phyloP scores from a whole-genome alignment of 2,329 filamentous ascomycete genomes.

The Xylariales sp. region DNA sequence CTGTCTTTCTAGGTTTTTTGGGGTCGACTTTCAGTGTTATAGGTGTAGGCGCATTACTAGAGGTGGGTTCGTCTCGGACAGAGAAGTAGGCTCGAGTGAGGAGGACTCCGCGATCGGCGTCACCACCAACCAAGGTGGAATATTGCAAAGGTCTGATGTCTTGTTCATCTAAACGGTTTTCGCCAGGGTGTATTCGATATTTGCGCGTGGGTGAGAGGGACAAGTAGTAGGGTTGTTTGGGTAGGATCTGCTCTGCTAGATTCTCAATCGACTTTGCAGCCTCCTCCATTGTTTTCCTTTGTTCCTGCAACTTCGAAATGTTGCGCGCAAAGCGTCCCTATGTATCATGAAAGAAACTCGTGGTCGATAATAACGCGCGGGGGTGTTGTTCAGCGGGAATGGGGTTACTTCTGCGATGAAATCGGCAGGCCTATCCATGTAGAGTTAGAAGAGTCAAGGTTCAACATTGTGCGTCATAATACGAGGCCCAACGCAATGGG shows the following conservation, averaged over 20 bases:
- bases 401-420: constrained; percentile 21
- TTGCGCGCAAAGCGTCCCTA: constrained; percentile 47
- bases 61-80: constrained; percentile 62
- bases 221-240: constrained; percentile 63
- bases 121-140: constrained; percentile 64
- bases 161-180: constrained; percentile 61
- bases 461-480: constrained; percentile 26
- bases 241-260: constrained; percentile 64
- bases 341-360: constrained; percentile 47
- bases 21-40: constrained; percentile 43
- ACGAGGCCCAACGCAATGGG: constrained; percentile 28
- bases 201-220: constrained; percentile 61
- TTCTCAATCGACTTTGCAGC: constrained; percentile 67
- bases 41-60: constrained; percentile 49
- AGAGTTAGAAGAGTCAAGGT: constrained; percentile 30
- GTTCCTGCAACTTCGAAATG: constrained; percentile 49
- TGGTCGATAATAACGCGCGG: constrained; percentile 20
- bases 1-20: constrained; percentile 62
- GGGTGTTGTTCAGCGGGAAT: constrained; percentile 9
- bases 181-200: constrained; percentile 57
- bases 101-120: constrained; percentile 68
- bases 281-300: constrained; percentile 63
- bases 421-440: constrained; percentile 27
- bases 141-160: constrained; percentile 65
- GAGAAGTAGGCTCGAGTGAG: constrained; percentile 68